Percentiles rank a stretch among this genome's conserved stretches.
phyloP scores from a whole-genome alignment of 768 basidiomycete species.

The Gloeopeniophorella convolvens region DNA sequence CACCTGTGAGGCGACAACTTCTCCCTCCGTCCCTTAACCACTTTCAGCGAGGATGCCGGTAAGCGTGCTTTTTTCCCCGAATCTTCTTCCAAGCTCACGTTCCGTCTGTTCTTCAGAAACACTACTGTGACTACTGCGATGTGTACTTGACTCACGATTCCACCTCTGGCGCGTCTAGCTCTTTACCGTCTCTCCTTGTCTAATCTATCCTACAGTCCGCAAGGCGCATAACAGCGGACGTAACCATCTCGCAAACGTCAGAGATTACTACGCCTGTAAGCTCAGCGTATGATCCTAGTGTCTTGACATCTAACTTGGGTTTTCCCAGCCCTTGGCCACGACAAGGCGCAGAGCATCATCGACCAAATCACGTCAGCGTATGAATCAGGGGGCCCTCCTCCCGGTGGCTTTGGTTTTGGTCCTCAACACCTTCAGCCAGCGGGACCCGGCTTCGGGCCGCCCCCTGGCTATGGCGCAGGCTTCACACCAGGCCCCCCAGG shows the following conservation, averaged over 20 bases:
- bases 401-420: slow-evolving; percentile 82
- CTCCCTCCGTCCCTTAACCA: not conserved
- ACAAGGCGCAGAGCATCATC: slow-evolving; percentile 97
- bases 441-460: slow-evolving; percentile 39
- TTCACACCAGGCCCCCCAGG: slow-evolving; percentile 20
- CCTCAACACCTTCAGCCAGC: slow-evolving; percentile 63
- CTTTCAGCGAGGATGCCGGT: slow-evolving; percentile 54
- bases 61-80: slow-evolving; percentile 24
- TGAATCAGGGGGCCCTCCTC: slow-evolving; percentile 81
- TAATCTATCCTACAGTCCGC: slow-evolving; percentile 51
- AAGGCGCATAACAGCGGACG: slow-evolving; percentile 98
- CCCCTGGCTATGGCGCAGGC: slow-evolving; percentile 45
- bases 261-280: slow-evolving; percentile 93
- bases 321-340: slow-evolving; percentile 72
- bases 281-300: not conserved
- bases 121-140: slow-evolving; percentile 92
- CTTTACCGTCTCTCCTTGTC: not conserved
- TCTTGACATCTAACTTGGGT: slow-evolving; percentile 15
- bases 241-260: slow-evolving; percentile 93
- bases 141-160: slow-evolving; percentile 94
- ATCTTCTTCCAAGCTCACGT: slow-evolving; percentile 9
- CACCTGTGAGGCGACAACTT: not conserved
- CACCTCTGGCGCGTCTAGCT: slow-evolving; percentile 59
- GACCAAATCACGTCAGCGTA: slow-evolving; percentile 96
- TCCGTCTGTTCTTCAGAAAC: slow-evolving; percentile 53